Base-by-base conservation (phyloP, 2,329 filamentous ascomycete genomes). In the Cladorrhinum sp. region DNA sequence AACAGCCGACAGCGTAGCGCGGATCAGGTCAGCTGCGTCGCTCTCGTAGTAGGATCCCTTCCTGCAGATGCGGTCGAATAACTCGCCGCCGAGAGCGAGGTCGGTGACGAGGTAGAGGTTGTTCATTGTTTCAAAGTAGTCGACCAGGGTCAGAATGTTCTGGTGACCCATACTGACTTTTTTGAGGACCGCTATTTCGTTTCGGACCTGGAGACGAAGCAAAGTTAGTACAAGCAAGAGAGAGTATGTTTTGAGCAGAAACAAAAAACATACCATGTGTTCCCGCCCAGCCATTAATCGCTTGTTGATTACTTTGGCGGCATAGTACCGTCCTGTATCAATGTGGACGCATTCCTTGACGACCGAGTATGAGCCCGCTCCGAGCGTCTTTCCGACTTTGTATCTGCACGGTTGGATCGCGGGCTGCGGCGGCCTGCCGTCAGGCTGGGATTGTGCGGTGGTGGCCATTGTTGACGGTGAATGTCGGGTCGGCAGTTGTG, bases 101-200 rank as follows among this genome's bases (percentile, higher is more conserved):
- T 99, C 95, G 49, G 95, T 98, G 55, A 99, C 95, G 38, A 99
- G 88, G 75, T 99, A 99, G 66, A 99, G 84, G 77, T 99, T 99
- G 79, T 99, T 98, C 91, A 97, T 96, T 6, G 95, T 99, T 79
- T 99, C 95, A 73, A 99, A 99, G 77, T 98, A 99, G 79, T 99
- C 95, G 70, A 98, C 95, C 61, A 99, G 83, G 1, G 95, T 99
- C 63, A 99, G 80, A 73, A 99, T 98, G 73, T 99, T 99, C 75
- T 95, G 91, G 78, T 99, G 93, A 58, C 95, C 95, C 91, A 99
- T 96, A 1, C 93, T 98, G n/a, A 99, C 93, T 71, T 89, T 89
- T 77, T 98, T 98, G 67, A 99, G 83, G 24, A 99, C 92, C 6
- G 95, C 93, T 70, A 99, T 99, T 78, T 99, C 95, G 74, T 99